Percentiles rank a stretch among this genome's conserved stretches.
Conservation (phyloP, 2,329 filamentous ascomycete species). For the Trichoderma harzianum region DNA sequence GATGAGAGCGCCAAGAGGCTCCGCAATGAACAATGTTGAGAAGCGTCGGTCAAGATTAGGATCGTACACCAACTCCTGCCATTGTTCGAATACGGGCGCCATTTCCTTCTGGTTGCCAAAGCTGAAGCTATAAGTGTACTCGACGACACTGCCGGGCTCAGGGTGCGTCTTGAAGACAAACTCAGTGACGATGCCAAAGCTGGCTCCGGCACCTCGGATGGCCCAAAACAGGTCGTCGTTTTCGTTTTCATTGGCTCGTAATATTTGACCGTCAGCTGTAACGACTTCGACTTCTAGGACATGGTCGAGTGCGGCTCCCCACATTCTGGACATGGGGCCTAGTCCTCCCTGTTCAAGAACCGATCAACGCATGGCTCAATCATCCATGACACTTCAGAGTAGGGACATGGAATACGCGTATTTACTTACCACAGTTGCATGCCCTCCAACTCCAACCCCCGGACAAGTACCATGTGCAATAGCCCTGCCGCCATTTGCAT, state of each 20-base stretch:
- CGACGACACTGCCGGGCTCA: constrained; percentile 53
- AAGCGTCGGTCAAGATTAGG: constrained; percentile 56
- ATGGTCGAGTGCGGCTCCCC: constrained; percentile 55
- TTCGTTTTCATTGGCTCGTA: constrained; percentile 43
- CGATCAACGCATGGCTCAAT: not conserved
- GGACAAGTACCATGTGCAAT: constrained; percentile 60
- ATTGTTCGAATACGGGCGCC: constrained; percentile 50
- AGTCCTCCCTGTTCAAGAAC: constrained; percentile 46
- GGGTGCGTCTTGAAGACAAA: constrained; percentile 55
- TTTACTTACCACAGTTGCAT: constrained; percentile 51
- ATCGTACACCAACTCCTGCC: constrained; percentile 56
- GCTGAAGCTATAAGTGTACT: constrained; percentile 56
- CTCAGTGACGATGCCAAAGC: constrained; percentile 55
- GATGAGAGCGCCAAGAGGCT: constrained; percentile 53
- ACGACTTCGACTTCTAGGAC: constrained; percentile 55
- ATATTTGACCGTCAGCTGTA: constrained; percentile 51
- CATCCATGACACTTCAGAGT: not conserved
- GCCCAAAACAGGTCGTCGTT: constrained; percentile 56
- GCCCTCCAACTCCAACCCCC: constrained; percentile 56
- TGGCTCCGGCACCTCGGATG: constrained; percentile 53
- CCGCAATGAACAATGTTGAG: constrained; percentile 53
- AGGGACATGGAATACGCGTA: not conserved
- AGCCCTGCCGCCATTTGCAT: constrained; percentile 51
- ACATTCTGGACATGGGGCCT: constrained; percentile 57
- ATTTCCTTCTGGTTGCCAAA: constrained; percentile 47